phyloP scores from a whole-genome alignment of 306 rosid genomes.

The Begonia loranthoides region DNA sequence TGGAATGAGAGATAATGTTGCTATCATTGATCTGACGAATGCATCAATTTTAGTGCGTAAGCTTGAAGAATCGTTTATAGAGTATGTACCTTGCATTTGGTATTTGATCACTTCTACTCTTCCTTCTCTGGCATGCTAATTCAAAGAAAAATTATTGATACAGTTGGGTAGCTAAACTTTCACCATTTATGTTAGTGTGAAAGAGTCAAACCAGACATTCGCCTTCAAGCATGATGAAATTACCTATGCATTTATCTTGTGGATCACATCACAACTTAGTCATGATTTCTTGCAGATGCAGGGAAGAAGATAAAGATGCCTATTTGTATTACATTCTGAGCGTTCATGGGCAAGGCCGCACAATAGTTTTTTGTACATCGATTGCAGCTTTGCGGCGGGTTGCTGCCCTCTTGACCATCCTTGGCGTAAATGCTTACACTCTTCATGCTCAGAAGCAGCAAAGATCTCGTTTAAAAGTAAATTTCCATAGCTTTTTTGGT shows the following conservation, averaged over 20 bases:
- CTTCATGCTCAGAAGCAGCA: constrained; percentile 95
- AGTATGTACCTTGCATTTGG: constrained; percentile 37
- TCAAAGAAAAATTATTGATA: too few species aligned
- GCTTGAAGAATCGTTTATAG: constrained; percentile 86
- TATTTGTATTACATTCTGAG: constrained; percentile 75
- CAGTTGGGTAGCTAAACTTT: too few species aligned
- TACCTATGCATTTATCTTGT: too few species aligned
- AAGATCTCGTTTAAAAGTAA: constrained; percentile 80
- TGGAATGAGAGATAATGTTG: constrained; percentile 83
- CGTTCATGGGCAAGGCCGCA: constrained; percentile 84
- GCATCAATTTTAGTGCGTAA: constrained; percentile 58
- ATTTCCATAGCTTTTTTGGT: constrained; percentile 5
- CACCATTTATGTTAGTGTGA: too few species aligned
- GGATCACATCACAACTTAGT: too few species aligned
- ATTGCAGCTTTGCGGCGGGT: constrained; percentile 83
- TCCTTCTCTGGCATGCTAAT: too few species aligned
- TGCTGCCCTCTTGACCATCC: constrained; percentile 64
- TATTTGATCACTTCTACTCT: constrained; percentile 10
- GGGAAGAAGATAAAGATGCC: constrained; percentile 88
- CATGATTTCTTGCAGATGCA: constrained; percentile 54
- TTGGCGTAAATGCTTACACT: constrained; percentile 58
- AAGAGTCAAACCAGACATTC: too few species aligned
- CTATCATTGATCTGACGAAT: constrained; percentile 80
- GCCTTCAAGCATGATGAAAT: too few species aligned
- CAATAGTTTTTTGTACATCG: constrained; percentile 83